Evolutionary conservation across 164 flowering plant genomes (phyloP).

Genomic region (Platanus orientalis): DNA sequence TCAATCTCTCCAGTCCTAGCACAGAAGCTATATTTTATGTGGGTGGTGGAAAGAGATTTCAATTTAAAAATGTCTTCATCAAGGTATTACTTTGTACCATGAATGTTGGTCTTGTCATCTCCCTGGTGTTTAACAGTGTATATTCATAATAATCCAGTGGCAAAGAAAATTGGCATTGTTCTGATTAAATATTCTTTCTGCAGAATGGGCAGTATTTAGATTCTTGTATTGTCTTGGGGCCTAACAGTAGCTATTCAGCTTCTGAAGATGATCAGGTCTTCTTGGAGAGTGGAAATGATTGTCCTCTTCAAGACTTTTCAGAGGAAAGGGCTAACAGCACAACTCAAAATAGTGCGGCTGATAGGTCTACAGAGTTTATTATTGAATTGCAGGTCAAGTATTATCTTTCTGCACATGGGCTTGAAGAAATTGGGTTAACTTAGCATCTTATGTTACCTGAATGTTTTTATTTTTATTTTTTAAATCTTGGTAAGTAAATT

Average conservation of each 20-base stretch:
- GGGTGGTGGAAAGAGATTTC: slow-evolving; percentile 75
- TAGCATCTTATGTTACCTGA: no score
- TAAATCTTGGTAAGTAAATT: no score
- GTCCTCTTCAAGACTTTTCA: slow-evolving; percentile 16
- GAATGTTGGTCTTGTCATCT: background rate
- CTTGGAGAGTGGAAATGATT: slow-evolving; percentile 40
- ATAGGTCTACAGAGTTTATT: slow-evolving; percentile 42
- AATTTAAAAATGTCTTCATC: slow-evolving; percentile 71
- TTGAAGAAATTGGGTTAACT: no score
- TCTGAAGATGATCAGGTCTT: slow-evolving; percentile 60
- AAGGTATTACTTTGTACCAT: slow-evolving; percentile 41
- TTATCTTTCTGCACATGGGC: no score
- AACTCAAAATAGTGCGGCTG: slow-evolving; percentile 28
- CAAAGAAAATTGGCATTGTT: background rate
- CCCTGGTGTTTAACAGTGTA: background rate
- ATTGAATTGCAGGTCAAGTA: slow-evolving; percentile 76
- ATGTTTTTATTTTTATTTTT: no score
- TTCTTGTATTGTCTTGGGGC: slow-evolving; percentile 75
- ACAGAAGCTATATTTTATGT: slow-evolving; percentile 69
- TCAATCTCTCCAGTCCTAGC: slow-evolving; percentile 46
- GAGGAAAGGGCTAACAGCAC: slow-evolving; percentile 22
- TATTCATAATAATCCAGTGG: background rate
- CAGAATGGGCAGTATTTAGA: slow-evolving; percentile 81
- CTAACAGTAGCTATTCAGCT: slow-evolving; percentile 79
- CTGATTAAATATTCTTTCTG: slow-evolving; percentile 19